Base-by-base conservation (phyloP, 2,329 filamentous ascomycete genomes). In the Ophiosphaerella herpotricha region DNA sequence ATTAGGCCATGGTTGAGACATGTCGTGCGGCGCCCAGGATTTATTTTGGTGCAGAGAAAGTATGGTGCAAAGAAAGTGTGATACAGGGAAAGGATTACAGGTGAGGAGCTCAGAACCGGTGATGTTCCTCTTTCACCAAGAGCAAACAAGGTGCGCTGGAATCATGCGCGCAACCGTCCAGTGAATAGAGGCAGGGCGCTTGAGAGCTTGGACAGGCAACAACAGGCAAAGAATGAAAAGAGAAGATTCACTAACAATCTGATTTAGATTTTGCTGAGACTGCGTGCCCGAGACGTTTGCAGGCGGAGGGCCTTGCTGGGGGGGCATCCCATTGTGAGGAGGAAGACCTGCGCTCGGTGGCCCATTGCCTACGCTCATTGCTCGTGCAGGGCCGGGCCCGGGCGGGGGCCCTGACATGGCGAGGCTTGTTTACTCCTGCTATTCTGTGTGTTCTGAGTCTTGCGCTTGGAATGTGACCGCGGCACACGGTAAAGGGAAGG, bases 231-330 rank as follows among this genome's bases (percentile, higher is more conserved):
- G 14, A 38, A 7, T 24, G 26, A 31, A 23, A 49, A 40, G 44
- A 34, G 38, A n/a, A 24, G 4, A 8, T 38, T 16, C 24, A 80
- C 92, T 83, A 82, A 97, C 93, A 74, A 97, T 97, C 63, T 96
- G 91, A 66, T 97, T 97, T 1, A 97, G 75, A 68, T 97, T 96
- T 66, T 95, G 90, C 56, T 93, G 91, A 2, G 88, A 91, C 75
- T 91, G 86, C 12, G 73, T 61, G n/a, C 66, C 74, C 40, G 78
- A 69, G 50, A 79, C 72, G 61, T 73, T 66, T 55, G 78, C 73
- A 52, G 80, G 74, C 52, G 80, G 74, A 52, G 78, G 75, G 36
- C 75, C 76, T 57, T 76, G 77, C 54, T 79, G 78, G 54, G 78
- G 76, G 48, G 76, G 72, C 71, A 80, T 77, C 62, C 77, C 76